Percentiles rank a stretch among this genome's conserved stretches.
Evolutionary conservation across 2,329 filamentous ascomycete species (phyloP).

Genomic region (Phaeosphaeria sp.): DNA sequence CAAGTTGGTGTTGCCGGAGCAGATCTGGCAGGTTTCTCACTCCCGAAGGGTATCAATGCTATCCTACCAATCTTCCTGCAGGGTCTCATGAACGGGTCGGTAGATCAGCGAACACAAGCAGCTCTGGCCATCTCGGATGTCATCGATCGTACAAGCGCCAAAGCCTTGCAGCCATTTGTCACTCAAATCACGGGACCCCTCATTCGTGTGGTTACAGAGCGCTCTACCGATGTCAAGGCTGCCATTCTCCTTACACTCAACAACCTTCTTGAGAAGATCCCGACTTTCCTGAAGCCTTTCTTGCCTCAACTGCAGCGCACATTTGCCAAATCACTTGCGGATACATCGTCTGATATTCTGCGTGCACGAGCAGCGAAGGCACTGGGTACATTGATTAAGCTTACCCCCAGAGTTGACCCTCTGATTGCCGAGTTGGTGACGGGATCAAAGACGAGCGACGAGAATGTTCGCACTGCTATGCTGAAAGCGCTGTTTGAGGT

Average conservation of each 20-base stretch:
- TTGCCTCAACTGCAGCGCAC: conserved; percentile 94
- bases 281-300: conserved; percentile 93
- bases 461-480: conserved; percentile 93
- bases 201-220: conserved; percentile 96
- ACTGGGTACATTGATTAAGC: conserved; percentile 90
- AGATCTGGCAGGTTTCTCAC: conserved; percentile 82
- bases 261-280: conserved; percentile 95
- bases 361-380: conserved; percentile 91
- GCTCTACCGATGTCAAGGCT: conserved; percentile 93
- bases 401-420: conserved; percentile 94
- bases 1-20: conserved; percentile 88
- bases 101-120: conserved; percentile 89
- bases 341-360: conserved; percentile 87
- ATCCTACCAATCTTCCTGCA: conserved; percentile 97
- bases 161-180: conserved; percentile 90
- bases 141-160: conserved; percentile 87
- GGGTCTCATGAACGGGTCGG: conserved; percentile 93
- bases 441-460: conserved; percentile 88
- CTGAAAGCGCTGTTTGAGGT: conserved; percentile 96
- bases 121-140: conserved; percentile 95
- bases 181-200: conserved; percentile 97
- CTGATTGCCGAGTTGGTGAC: conserved; percentile 91
- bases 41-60: conserved; percentile 97
- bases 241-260: conserved; percentile 94
- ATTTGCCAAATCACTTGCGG: conserved; percentile 94